phyloP scores from a whole-genome alignment of 2,329 filamentous ascomycete species.

The Nannizziopsis arthrosporioides region DNA sequence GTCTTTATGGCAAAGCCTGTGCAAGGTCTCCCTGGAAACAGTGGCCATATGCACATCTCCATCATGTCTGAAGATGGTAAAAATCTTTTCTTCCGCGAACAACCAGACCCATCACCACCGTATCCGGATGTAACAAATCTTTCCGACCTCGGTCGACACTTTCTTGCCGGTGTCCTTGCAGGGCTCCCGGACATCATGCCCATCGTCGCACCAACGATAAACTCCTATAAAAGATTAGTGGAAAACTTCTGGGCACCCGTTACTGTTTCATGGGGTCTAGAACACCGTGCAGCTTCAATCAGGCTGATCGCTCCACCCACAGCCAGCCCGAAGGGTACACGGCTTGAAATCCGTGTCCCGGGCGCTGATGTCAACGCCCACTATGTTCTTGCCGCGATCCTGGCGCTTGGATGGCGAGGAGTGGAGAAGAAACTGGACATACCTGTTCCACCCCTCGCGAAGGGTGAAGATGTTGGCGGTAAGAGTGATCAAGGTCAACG shows the following conservation, averaged over 20 bases:
- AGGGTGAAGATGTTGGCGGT: constrained; percentile 70
- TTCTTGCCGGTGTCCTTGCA: constrained; percentile 78
- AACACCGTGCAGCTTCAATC: constrained; percentile 86
- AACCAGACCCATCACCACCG: constrained; percentile 56
- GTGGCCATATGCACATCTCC: constrained; percentile 90
- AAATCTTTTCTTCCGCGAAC: constrained; percentile 70
- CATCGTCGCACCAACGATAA: constrained; percentile 82
- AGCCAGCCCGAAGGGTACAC: constrained; percentile 68
- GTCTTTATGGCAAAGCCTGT: constrained; percentile 98
- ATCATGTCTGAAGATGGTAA: constrained; percentile 67
- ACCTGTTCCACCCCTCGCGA: constrained; percentile 66
- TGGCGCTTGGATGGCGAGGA: constrained; percentile 81
- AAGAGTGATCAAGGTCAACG: constrained; percentile 58
- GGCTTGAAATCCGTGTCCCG: constrained; percentile 84
- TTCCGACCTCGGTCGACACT: constrained; percentile 81
- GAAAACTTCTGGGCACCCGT: constrained; percentile 99
- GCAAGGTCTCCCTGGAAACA: constrained; percentile 83
- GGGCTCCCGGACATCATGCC: constrained; percentile 95
- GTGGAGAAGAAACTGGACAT: constrained; percentile 87
- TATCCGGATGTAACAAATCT: constrained; percentile 68
- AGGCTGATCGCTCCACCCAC: constrained; percentile 82
- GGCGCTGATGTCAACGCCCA: constrained; percentile 91
- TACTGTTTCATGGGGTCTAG: constrained; percentile 91
- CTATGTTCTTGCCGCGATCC: constrained; percentile 72
- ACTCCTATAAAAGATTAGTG: constrained; percentile 94